Evolutionary conservation across 2,329 filamentous ascomycete species (phyloP), one percentile per base, ranked within the genome.

Genomic region (Epichloe gansuensis): DNA sequence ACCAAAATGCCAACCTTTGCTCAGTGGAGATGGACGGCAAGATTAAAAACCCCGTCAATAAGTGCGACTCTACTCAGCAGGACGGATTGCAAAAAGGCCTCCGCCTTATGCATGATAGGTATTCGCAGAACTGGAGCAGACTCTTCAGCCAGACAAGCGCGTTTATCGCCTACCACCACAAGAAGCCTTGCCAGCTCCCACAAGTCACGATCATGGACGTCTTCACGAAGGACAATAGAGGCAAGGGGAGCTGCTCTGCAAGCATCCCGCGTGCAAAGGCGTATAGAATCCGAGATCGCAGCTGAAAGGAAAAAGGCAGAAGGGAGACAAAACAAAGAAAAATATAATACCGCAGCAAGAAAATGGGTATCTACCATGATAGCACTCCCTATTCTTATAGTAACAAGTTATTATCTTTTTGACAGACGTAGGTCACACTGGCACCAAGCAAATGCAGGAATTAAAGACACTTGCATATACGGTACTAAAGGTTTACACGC

Each of bases 361-460:
- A 72, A 69, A 58, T 78, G 74, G 67, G 63, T 69, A 3, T 64
- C 66, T 23, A 55, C 70, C 7, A 74, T 81, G 57, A 70, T 80
- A 51, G 75, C 74, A 25, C 58, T 78, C 63, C 77, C 77, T 2
- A 71, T 81, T 35, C 58, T 79, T 4, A 54, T 80, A 13, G 76
- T 81, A 48, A 76, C 74, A 27, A 78, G 76, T 23, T 80, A 76
- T 55, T 71, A 70, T 49, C 60, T 81, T 3, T 80, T 74, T 61
- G 70, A 78, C 45, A 64, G 73, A 63, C 59, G 74, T 75, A 53
- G 66, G 73, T 69, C 17, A 23, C n/a, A 17, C 13, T 4, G 2
- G 9, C 8, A 15, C 15, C 8, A 31, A 31, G 6, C 5, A 34
- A 7, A 23, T 35, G 38, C 38, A 21, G 25, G n/a, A 34, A 21